Percentiles rank a stretch among this genome's conserved stretches.
Evolutionary conservation across 768 basidiomycete species (phyloP).

Genomic region (Mycena galopus): DNA sequence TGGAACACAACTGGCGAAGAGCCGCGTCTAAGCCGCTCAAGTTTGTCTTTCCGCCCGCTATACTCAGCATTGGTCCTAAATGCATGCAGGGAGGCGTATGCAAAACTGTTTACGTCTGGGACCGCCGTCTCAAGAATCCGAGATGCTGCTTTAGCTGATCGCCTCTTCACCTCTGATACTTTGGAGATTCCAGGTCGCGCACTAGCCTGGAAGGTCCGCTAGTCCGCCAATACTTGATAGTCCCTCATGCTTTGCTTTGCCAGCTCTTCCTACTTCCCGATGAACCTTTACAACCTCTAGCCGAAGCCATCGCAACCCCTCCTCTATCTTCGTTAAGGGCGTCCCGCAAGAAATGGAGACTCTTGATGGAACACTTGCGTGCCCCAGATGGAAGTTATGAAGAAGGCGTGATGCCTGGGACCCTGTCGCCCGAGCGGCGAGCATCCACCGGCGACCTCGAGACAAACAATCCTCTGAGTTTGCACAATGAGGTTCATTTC

Average conservation of each 20-base stretch:
- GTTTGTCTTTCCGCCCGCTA: slow-evolving; percentile 22
- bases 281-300: slow-evolving; percentile 72
- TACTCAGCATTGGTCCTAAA: not conserved
- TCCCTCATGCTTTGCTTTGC: slow-evolving; percentile 27
- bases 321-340: slow-evolving; percentile 59
- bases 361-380: slow-evolving; percentile 76
- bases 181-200: slow-evolving; percentile 79
- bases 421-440: slow-evolving; percentile 48
- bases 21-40: slow-evolving; percentile 27
- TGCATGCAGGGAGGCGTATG: slow-evolving; percentile 55
- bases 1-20: slow-evolving; percentile 25
- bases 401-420: slow-evolving; percentile 70
- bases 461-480: slow-evolving; percentile 84
- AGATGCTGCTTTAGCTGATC: slow-evolving; percentile 74
- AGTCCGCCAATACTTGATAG: slow-evolving; percentile 21
- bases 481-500: slow-evolving; percentile 75
- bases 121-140: slow-evolving; percentile 72
- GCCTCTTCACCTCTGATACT: slow-evolving; percentile 61
- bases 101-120: slow-evolving; percentile 65
- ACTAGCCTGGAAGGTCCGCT: slow-evolving; percentile 84
- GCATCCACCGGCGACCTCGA: slow-evolving; percentile 63
- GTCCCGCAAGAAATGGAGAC: slow-evolving; percentile 62
- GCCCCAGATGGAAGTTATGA: slow-evolving; percentile 91
- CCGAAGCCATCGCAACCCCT: slow-evolving; percentile 43
- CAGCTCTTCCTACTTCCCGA: slow-evolving; percentile 79